Evolutionary conservation across 768 basidiomycete species (phyloP), one percentile per base, ranked within the genome.

Genomic region (Exidia glandulosa): DNA sequence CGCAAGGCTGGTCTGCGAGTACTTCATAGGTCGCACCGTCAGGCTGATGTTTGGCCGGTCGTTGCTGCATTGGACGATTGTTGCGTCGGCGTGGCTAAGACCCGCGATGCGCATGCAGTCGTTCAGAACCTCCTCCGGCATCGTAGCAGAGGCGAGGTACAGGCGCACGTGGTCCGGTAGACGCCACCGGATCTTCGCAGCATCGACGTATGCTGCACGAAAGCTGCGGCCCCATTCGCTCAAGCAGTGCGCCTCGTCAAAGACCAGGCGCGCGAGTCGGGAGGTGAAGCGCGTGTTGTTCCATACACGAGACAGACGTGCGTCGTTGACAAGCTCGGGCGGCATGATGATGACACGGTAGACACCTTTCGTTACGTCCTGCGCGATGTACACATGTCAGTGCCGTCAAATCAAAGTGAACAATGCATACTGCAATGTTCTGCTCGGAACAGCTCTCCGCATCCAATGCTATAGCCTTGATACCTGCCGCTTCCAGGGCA

Each of bases 181-280:
- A 3, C 74, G 59, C 60, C 65, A 69, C 1, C 65, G 68, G 2
- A 74, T 47, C 2, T 58, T 60, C 5, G 65, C 65, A 2, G 72
- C 30, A 12, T 67, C 57, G n/a, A 36, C 50, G 59, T 76, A 79
- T n/a, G 74, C 71, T 3, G 65, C 65, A 0, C 73, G 64, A 61
- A 79, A 78, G 13, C 66, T 64, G 12, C 50, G 58, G 0, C 69
- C 69, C 76, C 76, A 77, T 50, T 69, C 64, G n/a, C 66, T 73
- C 23, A 75, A 67, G 57, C 75, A 76, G 52, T 78, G 76, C 0
- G 65, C 75, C 62, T 78, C 74, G 58, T 78, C 76, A 32, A 75
- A 67, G 6, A 69, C 66, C 14, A 75, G 59, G 61, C 66, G n/a
- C n/a, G n/a, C 65, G 12, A 75, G 25, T 34, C 2, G 5, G 3